Percentiles rank a stretch among this genome's conserved stretches.
These are phyloP conservation scores for Prunus campanulata DNA, from an alignment of 306 rosid genomes.

Conservation along the genomic window DNA sequence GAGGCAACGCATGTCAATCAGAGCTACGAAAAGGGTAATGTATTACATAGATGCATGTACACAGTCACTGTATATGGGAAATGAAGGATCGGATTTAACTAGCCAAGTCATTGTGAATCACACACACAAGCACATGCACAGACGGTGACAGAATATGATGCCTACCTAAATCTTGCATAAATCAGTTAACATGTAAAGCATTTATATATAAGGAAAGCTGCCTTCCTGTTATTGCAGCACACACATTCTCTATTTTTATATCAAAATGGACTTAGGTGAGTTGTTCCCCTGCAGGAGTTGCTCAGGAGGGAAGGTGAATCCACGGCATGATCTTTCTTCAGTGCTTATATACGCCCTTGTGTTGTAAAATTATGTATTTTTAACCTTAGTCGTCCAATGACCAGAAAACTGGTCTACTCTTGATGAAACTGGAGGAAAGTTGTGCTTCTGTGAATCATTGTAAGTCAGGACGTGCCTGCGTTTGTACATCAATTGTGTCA, in stretches of 20 bases:
- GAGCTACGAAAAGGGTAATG: slow-evolving; percentile 62
- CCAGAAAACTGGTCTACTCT: background rate
- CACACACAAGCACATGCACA: background rate
- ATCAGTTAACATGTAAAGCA: background rate
- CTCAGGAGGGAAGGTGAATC: slow-evolving; percentile 51
- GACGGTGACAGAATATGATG: background rate
- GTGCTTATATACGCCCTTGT: slow-evolving; percentile 20
- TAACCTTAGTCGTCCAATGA: background rate
- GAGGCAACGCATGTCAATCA: slow-evolving; percentile 47
- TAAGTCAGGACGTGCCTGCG: background rate
- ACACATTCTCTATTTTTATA: slow-evolving; percentile 3
- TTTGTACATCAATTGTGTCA: slow-evolving; percentile 8
- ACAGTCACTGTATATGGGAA: background rate
- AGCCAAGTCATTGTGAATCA: background rate
- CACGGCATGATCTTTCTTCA: slow-evolving; percentile 33
- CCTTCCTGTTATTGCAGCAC: background rate
- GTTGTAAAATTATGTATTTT: slow-evolving; percentile 19
- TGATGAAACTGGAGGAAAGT: slow-evolving; percentile 11
- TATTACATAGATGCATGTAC: background rate
- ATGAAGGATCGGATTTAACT: background rate
- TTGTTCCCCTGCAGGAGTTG: slow-evolving; percentile 54
- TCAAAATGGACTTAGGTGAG: slow-evolving; percentile 10
- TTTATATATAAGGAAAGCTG: background rate
- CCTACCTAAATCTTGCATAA: background rate
- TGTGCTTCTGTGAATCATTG: slow-evolving; percentile 2